Evolutionary conservation across 2,329 filamentous ascomycete species (phyloP).

Genomic region (Penicillium sp.): DNA sequence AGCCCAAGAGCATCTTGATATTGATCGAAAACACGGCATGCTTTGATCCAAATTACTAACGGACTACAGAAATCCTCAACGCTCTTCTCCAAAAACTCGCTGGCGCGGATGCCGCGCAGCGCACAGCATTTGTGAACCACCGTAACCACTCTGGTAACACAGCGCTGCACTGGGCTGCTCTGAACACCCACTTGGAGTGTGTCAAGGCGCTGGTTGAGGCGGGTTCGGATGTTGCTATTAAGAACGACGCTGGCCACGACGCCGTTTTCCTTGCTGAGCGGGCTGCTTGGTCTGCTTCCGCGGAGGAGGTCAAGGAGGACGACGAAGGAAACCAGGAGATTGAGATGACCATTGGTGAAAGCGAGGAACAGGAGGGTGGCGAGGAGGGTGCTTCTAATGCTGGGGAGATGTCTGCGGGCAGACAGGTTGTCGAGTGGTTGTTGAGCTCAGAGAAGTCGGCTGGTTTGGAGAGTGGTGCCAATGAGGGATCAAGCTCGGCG

Average conservation of each 20-base stretch:
- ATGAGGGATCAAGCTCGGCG: slow-evolving; percentile 22
- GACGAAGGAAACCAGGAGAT: slow-evolving; percentile 24
- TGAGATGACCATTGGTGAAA: slow-evolving; percentile 27
- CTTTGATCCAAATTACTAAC: slow-evolving; percentile 1
- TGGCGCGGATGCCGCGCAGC: slow-evolving; percentile 18
- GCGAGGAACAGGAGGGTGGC: slow-evolving; percentile 14
- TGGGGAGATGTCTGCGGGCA: slow-evolving; percentile 34
- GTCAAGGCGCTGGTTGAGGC: slow-evolving; percentile 74
- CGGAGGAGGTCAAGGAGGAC: slow-evolving; percentile 45
- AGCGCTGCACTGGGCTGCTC: slow-evolving; percentile 86
- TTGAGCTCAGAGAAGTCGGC: slow-evolving; percentile 39
- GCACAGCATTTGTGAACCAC: slow-evolving; percentile 42
- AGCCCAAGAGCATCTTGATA: slow-evolving; percentile 19
- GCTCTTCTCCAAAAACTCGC: slow-evolving; percentile 47
- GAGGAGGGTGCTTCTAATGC: slow-evolving; percentile 8
- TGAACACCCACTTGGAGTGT: slow-evolving; percentile 80
- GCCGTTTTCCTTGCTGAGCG: slow-evolving; percentile 72
- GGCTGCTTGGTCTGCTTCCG: slow-evolving; percentile 62
- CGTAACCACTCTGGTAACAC: slow-evolving; percentile 86
- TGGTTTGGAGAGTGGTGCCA: slow-evolving; percentile 34
- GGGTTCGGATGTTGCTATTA: slow-evolving; percentile 73
- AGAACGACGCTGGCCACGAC: slow-evolving; percentile 82
- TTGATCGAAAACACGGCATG: background rate
- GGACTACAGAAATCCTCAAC: slow-evolving; percentile 47
- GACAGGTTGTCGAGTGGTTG: slow-evolving; percentile 45